Evolutionary conservation across 2,329 filamentous ascomycete species (phyloP).

Genomic region (Aspergillus fructus): DNA sequence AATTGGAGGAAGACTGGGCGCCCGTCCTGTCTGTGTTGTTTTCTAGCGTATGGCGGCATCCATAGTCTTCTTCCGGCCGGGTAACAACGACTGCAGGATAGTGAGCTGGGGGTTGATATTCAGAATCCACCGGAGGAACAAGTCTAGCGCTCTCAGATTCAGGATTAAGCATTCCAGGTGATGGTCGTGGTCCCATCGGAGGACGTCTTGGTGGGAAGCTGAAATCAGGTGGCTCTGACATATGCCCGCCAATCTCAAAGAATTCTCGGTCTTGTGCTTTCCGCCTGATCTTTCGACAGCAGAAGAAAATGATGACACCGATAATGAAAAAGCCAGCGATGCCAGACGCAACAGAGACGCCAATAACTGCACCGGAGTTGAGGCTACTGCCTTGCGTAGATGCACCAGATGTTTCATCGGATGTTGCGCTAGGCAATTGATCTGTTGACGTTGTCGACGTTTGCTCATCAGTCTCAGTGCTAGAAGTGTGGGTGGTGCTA

Average conservation of each 20-base stretch:
- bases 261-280: constrained; percentile 24
- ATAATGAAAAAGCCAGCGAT: constrained; percentile 36
- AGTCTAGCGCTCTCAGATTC: constrained; percentile 22
- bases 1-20: constrained; percentile 29
- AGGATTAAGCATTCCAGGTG: constrained; percentile 3
- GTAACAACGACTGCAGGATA: constrained; percentile 23
- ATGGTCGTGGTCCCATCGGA: constrained; percentile 17
- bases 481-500: neutral
- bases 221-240: constrained; percentile 38
- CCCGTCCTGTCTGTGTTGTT: constrained; percentile 26
- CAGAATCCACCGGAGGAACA: constrained; percentile 18
- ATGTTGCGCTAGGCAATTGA: constrained; percentile 13
- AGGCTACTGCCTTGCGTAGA: constrained; percentile 19
- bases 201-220: constrained; percentile 25
- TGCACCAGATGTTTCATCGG: constrained; percentile 5
- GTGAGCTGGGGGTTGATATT: constrained; percentile 19
- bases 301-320: constrained; percentile 32
- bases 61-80: constrained; percentile 12
- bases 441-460: neutral
- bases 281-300: constrained; percentile 29
- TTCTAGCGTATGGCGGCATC: neutral
- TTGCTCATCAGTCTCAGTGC: constrained; percentile 10
- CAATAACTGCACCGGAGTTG: constrained; percentile 34
- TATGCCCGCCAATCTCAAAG: constrained; percentile 41
- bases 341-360: constrained; percentile 37